Evolutionary conservation across 352 stramenopile genomes (phyloP).

Genomic region (Pythium aristosporum): DNA sequence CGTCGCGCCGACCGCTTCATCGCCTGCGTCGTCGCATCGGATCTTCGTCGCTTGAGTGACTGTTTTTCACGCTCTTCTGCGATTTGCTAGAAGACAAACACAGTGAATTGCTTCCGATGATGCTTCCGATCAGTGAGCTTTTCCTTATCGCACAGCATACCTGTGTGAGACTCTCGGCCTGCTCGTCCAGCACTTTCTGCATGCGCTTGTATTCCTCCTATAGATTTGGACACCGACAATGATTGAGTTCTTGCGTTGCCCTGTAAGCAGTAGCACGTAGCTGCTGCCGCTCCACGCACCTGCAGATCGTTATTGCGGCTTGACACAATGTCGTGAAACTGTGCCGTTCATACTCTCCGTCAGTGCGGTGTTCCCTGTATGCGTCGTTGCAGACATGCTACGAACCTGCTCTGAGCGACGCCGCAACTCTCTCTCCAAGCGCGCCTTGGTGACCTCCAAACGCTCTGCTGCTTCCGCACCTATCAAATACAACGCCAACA

Average conservation of each 20-base stretch:
- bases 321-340: conserved; percentile 66
- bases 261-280: neutral
- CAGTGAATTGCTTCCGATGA: neutral
- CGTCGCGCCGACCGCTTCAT: conserved; percentile 35
- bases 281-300: conserved; percentile 6
- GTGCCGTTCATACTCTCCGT: neutral
- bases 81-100: conserved; percentile 40
- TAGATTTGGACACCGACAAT: neutral
- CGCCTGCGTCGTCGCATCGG: conserved; percentile 28
- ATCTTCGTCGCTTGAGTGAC: conserved; percentile 33
- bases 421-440: conserved; percentile 63
- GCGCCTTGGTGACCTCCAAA: conserved; percentile 59
- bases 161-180: conserved; percentile 38
- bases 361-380: neutral
- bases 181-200: conserved; percentile 71
- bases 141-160: conserved; percentile 1
- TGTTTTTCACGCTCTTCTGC: conserved; percentile 24
- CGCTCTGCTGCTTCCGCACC: conserved; percentile 63
- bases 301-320: conserved; percentile 75
- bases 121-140: too few relatives aligned
- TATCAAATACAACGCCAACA: conserved; percentile 5
- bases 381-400: too few relatives aligned
- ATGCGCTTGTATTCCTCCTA: conserved; percentile 71
- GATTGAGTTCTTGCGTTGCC: neutral
- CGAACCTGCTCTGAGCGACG: conserved; percentile 44